These are phyloP conservation scores for Micromonas pusilla DNA, from an alignment of 139 green algal genomes.

Conservation along the genomic window DNA sequence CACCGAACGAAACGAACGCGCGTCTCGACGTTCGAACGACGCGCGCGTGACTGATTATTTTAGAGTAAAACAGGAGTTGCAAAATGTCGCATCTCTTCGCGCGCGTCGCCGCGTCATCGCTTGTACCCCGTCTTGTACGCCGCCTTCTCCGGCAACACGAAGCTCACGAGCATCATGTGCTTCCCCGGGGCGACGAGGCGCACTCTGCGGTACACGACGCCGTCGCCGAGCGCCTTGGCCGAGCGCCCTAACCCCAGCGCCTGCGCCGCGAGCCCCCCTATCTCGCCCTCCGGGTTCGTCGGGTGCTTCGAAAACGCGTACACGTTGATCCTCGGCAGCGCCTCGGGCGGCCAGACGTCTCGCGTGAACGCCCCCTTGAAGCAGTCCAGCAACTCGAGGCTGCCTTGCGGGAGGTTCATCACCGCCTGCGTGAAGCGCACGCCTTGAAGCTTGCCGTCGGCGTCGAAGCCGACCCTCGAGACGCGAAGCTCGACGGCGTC, in stretches of 20 bases:
- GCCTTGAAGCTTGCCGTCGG: neutral
- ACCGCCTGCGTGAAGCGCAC: conserved; percentile 58
- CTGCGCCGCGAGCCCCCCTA: neutral
- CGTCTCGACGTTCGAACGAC: too few species aligned
- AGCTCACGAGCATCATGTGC: conserved; percentile 81
- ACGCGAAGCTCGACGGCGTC: neutral
- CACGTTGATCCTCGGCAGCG: neutral
- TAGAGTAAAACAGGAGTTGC: too few species aligned
- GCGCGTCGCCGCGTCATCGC: too few species aligned
- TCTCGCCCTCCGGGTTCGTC: neutral
- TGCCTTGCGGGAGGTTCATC: conserved; percentile 84
- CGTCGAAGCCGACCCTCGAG: too few species aligned
- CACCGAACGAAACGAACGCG: too few species aligned
- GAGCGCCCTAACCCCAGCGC: neutral
- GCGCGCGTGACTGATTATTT: too few species aligned
- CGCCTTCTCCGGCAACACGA: conserved; percentile 61
- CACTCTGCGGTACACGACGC: neutral
- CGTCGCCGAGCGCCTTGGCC: neutral
- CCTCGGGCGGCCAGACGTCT: conserved; percentile 56
- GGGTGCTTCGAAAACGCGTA: conserved; percentile 1
- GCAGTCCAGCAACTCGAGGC: conserved; percentile 77
- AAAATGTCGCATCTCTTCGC: neutral
- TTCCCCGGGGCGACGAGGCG: conserved; percentile 33
- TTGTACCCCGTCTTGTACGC: too few species aligned
- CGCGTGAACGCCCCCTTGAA: conserved; percentile 74